Evolutionary conservation across 2,329 filamentous ascomycete species (phyloP), one percentile per base, ranked within the genome.

Genomic region (Apiospora malaysiana): DNA sequence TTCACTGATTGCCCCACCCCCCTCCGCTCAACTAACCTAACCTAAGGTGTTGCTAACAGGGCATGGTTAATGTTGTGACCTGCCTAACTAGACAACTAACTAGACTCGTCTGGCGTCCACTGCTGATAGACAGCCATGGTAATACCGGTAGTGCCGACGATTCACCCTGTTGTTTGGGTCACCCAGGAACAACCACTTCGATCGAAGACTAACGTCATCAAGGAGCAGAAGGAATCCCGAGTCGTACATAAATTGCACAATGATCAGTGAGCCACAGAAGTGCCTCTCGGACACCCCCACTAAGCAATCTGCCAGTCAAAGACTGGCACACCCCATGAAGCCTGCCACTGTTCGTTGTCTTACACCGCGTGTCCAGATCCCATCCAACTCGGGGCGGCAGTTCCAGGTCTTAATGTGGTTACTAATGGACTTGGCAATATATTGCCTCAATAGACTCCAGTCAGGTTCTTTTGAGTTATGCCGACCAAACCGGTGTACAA

Each of bases 281-380:
- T 27, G 37, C 37, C 37, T 40, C 23, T 56, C 25, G 49, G 25
- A 27, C 49, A 16, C 23, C 49, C 49, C 49, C 25, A 56, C 49
- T 14, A 51, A 27, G 49, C 49, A 51, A 51, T 14, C 51, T 59
- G 51, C 37, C 51, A 59, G 51, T 59, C 51, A 32, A 59, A 32
- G 51, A 59, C 51, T 59, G 51, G 51, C 51, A 37, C 51, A 32
- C 51, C 32, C 51, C 51, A 37, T 59, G 51, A 59, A 59, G n/a
- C 51, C 16, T 8, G 51, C 51, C 51, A 45, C 16, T 59, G 51
- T 59, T 59, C 27, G 27, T 8, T 59, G 51, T 59, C 51, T 59
- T 1, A 59, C 51, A 59, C 7, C 37, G 51, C 51, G 27, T 59
- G 51, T 59, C 51, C 27, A 37, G 25, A 56, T 56, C 25, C 14